A percentile compares a stretch with the other conserved stretches of the same genome.
phyloP scores from a whole-genome alignment of 768 basidiomycete species.

The Russula sp. region DNA sequence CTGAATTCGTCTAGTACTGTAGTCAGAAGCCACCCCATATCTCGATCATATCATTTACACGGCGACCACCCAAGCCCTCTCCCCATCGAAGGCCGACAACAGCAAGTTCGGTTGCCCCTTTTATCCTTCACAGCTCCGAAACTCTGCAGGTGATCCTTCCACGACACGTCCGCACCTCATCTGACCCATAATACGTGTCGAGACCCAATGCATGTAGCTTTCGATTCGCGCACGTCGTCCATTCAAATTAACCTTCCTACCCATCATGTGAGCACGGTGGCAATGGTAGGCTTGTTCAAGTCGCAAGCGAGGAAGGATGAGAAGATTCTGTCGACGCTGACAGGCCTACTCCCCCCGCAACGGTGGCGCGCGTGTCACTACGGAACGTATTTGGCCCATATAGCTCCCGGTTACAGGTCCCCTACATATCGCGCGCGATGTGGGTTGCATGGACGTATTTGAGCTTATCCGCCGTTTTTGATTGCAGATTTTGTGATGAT shows the following conservation, averaged over 20 bases:
- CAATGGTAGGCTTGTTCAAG: not conserved
- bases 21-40: slow-evolving; percentile 17
- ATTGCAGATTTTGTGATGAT: slow-evolving; percentile 6
- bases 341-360: not conserved
- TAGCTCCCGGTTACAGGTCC: not conserved
- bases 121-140: slow-evolving; percentile 1
- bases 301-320: not conserved
- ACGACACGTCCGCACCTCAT: not conserved
- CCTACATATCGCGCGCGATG: not conserved
- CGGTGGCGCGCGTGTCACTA: slow-evolving; percentile 2
- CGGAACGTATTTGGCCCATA: slow-evolving; percentile 4
- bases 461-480: not conserved
- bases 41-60: slow-evolving; percentile 18
- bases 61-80: slow-evolving; percentile 12
- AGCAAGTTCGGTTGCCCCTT: slow-evolving; percentile 1
- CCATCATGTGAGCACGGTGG: not conserved
- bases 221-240: not conserved
- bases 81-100: not conserved
- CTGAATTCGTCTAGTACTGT: slow-evolving; percentile 15
- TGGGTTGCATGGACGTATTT: slow-evolving; percentile 3
- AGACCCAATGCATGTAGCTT: not conserved
- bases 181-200: slow-evolving; percentile 3
- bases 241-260: not conserved
- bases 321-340: not conserved
- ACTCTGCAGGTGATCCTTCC: not conserved